Conservation (phyloP, 345 rosid genomes). For the Crucihimalaya himalaica region DNA sequence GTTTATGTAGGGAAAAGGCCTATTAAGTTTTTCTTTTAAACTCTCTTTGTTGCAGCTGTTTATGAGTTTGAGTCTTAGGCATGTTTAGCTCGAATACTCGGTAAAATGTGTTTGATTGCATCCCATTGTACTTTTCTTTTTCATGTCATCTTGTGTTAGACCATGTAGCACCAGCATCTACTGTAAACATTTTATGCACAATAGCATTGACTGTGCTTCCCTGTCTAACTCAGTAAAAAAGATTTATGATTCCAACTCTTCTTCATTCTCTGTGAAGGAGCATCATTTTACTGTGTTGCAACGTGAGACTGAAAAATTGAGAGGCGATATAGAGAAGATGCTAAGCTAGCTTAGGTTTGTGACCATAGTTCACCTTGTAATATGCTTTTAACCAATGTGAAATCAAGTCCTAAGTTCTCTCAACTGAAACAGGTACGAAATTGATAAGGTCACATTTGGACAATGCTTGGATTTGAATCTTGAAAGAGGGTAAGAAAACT, state of each 20-base stretch:
- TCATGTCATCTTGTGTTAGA: conserved; percentile 2
- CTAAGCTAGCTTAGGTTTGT: conserved; percentile 76
- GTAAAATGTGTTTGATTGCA: neutral
- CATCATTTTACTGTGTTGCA: conserved; percentile 79
- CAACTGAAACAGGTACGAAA: conserved; percentile 67
- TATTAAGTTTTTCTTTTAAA: neutral
- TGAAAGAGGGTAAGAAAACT: no score
- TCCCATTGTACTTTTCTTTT: neutral
- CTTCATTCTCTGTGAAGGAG: no score
- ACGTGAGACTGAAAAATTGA: conserved; percentile 83
- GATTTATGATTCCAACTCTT: no score
- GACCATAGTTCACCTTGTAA: conserved; percentile 6
- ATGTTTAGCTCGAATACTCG: neutral
- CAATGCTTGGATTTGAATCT: conserved; percentile 95
- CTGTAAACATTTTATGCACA: neutral
- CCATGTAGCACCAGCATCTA: conserved; percentile 1
- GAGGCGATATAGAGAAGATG: conserved; percentile 83
- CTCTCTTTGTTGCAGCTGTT: neutral
- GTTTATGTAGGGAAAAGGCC: neutral
- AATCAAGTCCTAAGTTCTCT: conserved; percentile 6
- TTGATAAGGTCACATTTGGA: conserved; percentile 88
- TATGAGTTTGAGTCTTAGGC: neutral
- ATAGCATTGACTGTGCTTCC: no score
- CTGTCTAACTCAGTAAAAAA: no score
- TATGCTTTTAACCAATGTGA: neutral